Evolutionary conservation across 192 early-diverging fungal genomes (phyloP), one percentile per base, ranked within the genome.

Genomic region (Cladochytrium replicatum): DNA sequence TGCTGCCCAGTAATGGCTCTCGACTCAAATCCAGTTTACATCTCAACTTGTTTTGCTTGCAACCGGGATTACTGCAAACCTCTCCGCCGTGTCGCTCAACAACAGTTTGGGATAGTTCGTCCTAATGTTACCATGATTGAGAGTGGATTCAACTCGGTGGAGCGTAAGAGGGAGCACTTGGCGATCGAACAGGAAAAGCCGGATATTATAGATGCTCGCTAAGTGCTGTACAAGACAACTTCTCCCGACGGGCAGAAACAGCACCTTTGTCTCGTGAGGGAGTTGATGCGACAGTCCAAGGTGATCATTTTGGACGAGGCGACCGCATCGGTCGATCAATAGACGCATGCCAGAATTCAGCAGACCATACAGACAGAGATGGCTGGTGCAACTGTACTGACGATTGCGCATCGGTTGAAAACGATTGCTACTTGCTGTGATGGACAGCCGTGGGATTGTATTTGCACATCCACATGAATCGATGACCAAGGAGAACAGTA

Each of bases 121-220:
- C 46, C 84, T 81, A 78, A 52, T 88, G 76, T 93, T 48, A 76
- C 84, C 24, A 8, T 7, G 30, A 2, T 21, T 54, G 19, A 0
- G 31, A 25, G 17, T 2, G 28, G 13, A 41, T 31, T 9, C 1
- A 2, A 45, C 17, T 3, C 3, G 0, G 74, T 87, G 32, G 89
- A 93, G 60, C 80, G 89, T 41, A 58, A 90, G 25, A 69, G 79
- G 23, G 87, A 91, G 66, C 90, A 93, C 46, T 48, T 88, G 54
- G 31, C 59, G 2, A 46, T 90, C 28, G 82, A 83, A 6, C 82
- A 91, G 52, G 89, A 93, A 44, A 73, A 78, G 0, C 54, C 75
- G n/a, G 63, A 63, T 24, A 59, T 85, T n/a, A 68, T 78, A 45
- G 62, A 69, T 5, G 60, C 66, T 4, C 54, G 56, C 3, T 69